Evolutionary conservation across 2,329 filamentous ascomycete genomes (phyloP).

Genomic region (Talaromyces sp.): DNA sequence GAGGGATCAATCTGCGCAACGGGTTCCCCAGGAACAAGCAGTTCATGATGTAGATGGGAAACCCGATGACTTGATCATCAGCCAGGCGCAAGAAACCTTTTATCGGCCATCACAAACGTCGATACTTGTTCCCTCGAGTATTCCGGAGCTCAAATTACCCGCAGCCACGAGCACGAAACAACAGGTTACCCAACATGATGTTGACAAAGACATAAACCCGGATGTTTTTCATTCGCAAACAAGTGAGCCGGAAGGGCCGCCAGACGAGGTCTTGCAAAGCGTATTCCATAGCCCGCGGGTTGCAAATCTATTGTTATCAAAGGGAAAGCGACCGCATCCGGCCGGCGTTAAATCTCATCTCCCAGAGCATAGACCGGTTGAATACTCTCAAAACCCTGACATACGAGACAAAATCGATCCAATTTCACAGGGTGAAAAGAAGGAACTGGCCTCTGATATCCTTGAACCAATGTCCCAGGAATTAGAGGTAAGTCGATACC

Average conservation of each 20-base stretch:
- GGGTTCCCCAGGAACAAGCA: conserved; percentile 49
- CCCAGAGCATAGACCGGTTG: background rate
- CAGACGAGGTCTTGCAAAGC: conserved; percentile 56
- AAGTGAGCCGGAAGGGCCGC: conserved; percentile 40
- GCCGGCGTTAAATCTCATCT: conserved; percentile 12
- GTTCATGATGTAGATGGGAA: conserved; percentile 33
- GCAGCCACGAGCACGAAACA: conserved; percentile 45
- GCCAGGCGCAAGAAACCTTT: conserved; percentile 56
- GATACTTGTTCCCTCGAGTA: conserved; percentile 45
- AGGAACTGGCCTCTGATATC: background rate
- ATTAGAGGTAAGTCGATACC: background rate
- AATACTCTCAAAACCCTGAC: background rate
- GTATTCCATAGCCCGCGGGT: conserved; percentile 59
- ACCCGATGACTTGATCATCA: conserved; percentile 32
- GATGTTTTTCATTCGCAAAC: conserved; percentile 49
- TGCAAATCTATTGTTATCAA: conserved; percentile 47
- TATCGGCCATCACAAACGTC: conserved; percentile 46
- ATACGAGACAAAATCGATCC: background rate
- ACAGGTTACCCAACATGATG: conserved; percentile 25
- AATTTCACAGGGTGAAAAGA: background rate
- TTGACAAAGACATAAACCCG: conserved; percentile 45
- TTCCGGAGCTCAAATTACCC: conserved; percentile 54
- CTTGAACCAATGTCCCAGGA: background rate
- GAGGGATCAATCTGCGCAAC: conserved; percentile 38
- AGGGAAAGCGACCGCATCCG: conserved; percentile 10